Base-by-base conservation (phyloP, 2,329 filamentous ascomycete species). In the Pezicula radicicola region DNA sequence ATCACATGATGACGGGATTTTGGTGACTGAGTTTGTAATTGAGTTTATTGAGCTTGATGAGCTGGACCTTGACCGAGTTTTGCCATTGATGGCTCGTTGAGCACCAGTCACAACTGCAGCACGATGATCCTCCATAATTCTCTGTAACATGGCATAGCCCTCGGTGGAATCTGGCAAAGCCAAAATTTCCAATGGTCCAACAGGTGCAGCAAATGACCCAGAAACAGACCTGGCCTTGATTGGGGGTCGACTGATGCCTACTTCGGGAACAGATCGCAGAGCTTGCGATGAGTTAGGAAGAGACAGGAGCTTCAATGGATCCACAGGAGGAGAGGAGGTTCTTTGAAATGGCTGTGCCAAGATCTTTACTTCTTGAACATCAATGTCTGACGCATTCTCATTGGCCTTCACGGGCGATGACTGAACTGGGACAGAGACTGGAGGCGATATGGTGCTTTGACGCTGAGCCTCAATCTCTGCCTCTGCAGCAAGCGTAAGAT, bases 401-500 rank as follows among this genome's bases (percentile, higher is more conserved):
- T 25, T 30, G 33, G 36, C 28, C 16, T 33, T 33, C 6, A 25
- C 42, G 28, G 28, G 28, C 28, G 28, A 30, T 30, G 28, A 30
- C 10, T 30, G 28, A 9, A 30, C 10, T 30, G 28, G 28, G 10
- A 30, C 28, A 30, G 28, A 30, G 28, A 30, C 44, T 46, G 44
- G 18, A 21, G 25, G 40, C 13, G 28, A 12, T 30, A 30, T 30
- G 7, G 10, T 9, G 28, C 28, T 30, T 9, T 30, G 28, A 30
- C 16, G 12, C 19, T 33, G 27, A 37, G 27, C 46, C 45, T 40
- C 52, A 33, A 51, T 54, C 36, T 53, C 49, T 41, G 61, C 57
- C 65, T 87, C 82, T 54, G 79, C 75, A 51, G 76, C 75, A 35
- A 85, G 74, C 53, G 85, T 89, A 64, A 85, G 79, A 57, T 92